Conservation (phyloP, 179 eudicot genomes). For the Heliamphora pulchella region DNA sequence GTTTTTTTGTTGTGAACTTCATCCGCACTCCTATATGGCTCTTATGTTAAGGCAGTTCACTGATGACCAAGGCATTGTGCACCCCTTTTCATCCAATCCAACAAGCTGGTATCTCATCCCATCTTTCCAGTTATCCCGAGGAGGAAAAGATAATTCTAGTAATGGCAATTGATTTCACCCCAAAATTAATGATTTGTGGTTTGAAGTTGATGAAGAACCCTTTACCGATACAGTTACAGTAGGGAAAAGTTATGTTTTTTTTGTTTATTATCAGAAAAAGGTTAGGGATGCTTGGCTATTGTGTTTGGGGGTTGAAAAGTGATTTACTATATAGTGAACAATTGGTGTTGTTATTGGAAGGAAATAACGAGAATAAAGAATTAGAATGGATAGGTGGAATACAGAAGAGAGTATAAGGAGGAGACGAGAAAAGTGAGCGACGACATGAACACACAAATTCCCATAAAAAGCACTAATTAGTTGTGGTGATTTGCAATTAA, state of each 20-base stretch:
- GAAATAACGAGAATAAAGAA: no score
- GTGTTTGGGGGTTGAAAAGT: not conserved
- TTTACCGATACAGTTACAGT: not conserved
- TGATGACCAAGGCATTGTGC: not conserved
- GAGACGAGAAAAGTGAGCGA: no score
- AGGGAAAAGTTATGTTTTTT: no score
- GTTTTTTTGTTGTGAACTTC: not conserved
- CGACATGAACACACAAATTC: no score
- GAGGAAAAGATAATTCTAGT: not conserved
- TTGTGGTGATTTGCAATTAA: no score
- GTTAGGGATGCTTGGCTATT: constrained; percentile 2
- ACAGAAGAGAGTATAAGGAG: no score
- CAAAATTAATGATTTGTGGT: not conserved
- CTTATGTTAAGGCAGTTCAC: not conserved
- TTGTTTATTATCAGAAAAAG: not conserved
- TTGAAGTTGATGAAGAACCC: not conserved
- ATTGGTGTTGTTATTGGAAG: no score
- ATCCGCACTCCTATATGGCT: not conserved
- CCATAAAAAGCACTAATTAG: no score
- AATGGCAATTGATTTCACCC: not conserved
- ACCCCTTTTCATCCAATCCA: not conserved
- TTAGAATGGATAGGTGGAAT: no score
- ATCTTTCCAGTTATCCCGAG: not conserved
- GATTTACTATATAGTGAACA: no score
- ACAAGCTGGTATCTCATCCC: not conserved